phyloP scores from a whole-genome alignment of 2,329 filamentous ascomycete genomes.

The Hawksworthiomyces lignivorus region DNA sequence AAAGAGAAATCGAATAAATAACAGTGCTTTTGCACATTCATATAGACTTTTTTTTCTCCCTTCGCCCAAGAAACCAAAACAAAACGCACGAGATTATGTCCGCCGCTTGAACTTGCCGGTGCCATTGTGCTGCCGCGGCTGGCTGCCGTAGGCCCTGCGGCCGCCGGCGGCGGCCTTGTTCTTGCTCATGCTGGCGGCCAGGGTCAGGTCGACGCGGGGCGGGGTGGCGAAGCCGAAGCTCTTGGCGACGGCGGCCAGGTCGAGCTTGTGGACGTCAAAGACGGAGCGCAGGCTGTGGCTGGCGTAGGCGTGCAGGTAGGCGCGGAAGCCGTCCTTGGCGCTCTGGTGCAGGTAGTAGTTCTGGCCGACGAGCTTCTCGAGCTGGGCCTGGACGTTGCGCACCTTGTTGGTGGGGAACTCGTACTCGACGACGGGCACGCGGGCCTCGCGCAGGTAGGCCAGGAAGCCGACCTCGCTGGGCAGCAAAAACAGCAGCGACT shows the following conservation, averaged over 20 bases:
- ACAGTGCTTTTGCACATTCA: too few species aligned
- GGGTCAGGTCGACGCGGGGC: slow-evolving; percentile 69
- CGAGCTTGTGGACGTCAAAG: slow-evolving; percentile 75
- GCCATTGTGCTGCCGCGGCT: slow-evolving; percentile 50
- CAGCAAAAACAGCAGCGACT: slow-evolving; percentile 87
- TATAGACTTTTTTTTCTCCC: neutral
- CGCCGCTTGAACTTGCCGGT: slow-evolving; percentile 13
- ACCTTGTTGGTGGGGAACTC: slow-evolving; percentile 92
- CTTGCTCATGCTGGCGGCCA: slow-evolving; percentile 68
- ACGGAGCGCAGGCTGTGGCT: slow-evolving; percentile 76
- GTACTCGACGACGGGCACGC: slow-evolving; percentile 91
- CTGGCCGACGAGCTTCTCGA: slow-evolving; percentile 87
- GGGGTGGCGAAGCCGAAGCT: slow-evolving; percentile 73
- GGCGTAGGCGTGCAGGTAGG: slow-evolving; percentile 92
- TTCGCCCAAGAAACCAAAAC: too few species aligned
- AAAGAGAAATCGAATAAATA: neutral
- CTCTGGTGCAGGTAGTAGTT: slow-evolving; percentile 97
- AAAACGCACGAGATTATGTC: too few species aligned
- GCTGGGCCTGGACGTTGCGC: slow-evolving; percentile 78
- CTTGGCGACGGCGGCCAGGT: slow-evolving; percentile 77
- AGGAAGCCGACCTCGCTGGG: slow-evolving; percentile 90
- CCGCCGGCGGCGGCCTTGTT: slow-evolving; percentile 57
- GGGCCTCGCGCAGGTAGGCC: slow-evolving; percentile 79
- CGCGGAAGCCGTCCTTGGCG: slow-evolving; percentile 70
- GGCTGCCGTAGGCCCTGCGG: slow-evolving; percentile 67